These are phyloP conservation scores for Rhodotorula sp. DNA, from an alignment of 1,284 basidiomycete genomes.

Conservation along the genomic window DNA sequence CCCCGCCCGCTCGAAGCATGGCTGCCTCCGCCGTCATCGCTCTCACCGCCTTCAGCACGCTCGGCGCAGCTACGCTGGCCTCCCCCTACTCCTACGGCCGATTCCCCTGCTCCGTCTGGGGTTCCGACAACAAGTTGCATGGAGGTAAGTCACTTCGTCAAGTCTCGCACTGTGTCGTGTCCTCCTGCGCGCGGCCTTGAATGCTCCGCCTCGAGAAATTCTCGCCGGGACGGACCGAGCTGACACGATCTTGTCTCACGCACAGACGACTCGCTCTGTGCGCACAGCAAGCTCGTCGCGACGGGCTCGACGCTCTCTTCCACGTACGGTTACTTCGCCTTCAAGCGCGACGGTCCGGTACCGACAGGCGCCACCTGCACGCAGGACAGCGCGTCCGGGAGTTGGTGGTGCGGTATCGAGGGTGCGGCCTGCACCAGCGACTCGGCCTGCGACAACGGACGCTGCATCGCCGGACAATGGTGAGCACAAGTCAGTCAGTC, in stretches of 20 bases:
- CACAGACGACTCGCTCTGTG: constrained; percentile 13
- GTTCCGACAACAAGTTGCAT: constrained; percentile 12
- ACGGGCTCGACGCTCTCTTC: constrained; percentile 5
- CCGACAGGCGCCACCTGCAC: constrained; percentile 11
- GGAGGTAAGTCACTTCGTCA: constrained; percentile 1
- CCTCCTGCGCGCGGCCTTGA: no score
- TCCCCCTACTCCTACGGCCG: constrained; percentile 18
- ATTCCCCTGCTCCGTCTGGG: constrained; percentile 25
- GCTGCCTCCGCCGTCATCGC: not conserved
- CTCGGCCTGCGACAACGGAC: constrained; percentile 14
- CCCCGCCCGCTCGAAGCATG: not conserved
- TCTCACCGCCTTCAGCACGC: not conserved
- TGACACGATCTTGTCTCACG: not conserved
- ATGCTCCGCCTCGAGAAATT: not conserved
- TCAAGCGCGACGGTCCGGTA: constrained; percentile 15
- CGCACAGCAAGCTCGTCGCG: not conserved
- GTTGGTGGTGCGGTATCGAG: constrained; percentile 30
- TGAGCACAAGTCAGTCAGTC: not conserved
- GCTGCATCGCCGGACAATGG: constrained; percentile 3
- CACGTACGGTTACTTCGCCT: not conserved
- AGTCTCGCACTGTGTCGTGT: no score
- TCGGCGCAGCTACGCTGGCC: constrained; percentile 19
- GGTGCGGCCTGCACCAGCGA: constrained; percentile 11
- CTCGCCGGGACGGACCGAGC: not conserved
- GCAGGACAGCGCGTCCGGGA: not conserved